phyloP scores from a whole-genome alignment of 2,329 filamentous ascomycete species.

The Purpureocillium takamizusanense region DNA sequence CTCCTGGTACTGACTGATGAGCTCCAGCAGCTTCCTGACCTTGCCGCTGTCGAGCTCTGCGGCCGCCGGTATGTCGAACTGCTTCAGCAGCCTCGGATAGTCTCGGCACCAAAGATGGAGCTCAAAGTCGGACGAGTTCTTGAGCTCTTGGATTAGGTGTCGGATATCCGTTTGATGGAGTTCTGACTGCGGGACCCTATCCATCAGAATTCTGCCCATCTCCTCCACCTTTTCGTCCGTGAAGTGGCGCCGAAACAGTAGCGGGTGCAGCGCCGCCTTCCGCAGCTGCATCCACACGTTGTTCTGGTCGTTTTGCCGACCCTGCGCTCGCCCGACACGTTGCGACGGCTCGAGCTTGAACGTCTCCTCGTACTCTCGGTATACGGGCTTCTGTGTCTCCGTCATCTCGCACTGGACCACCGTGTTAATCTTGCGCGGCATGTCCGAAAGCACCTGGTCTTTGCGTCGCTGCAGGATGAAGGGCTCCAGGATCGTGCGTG shows the following conservation, averaged over 20 bases:
- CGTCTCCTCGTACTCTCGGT: conserved; percentile 54
- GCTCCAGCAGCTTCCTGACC: conserved; percentile 66
- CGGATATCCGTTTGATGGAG: conserved; percentile 41
- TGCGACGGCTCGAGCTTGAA: conserved; percentile 54
- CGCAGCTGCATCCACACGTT: conserved; percentile 85
- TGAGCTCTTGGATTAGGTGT: conserved; percentile 46
- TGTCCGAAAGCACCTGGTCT: conserved; percentile 75
- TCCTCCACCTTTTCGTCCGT: conserved; percentile 63
- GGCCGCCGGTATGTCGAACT: conserved; percentile 43
- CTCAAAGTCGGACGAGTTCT: conserved; percentile 53
- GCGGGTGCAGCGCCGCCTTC: conserved; percentile 84
- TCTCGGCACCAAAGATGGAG: conserved; percentile 58
- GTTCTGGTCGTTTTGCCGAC: conserved; percentile 44
- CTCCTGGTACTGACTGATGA: conserved; percentile 63
- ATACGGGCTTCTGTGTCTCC: conserved; percentile 61
- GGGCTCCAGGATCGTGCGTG: conserved; percentile 85
- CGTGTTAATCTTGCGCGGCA: conserved; percentile 70
- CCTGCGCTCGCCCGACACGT: conserved; percentile 37
- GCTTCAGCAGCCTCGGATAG: conserved; percentile 40
- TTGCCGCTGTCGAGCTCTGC: conserved; percentile 66
- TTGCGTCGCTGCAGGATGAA: conserved; percentile 95
- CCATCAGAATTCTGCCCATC: conserved; percentile 70
- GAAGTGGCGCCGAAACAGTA: conserved; percentile 78
- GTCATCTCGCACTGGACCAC: conserved; percentile 79
- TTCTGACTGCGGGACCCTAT: conserved; percentile 50